Evolutionary conservation across 2,329 filamentous ascomycete genomes (phyloP), one percentile per base, ranked within the genome.

Genomic region (Nemania sp.): DNA sequence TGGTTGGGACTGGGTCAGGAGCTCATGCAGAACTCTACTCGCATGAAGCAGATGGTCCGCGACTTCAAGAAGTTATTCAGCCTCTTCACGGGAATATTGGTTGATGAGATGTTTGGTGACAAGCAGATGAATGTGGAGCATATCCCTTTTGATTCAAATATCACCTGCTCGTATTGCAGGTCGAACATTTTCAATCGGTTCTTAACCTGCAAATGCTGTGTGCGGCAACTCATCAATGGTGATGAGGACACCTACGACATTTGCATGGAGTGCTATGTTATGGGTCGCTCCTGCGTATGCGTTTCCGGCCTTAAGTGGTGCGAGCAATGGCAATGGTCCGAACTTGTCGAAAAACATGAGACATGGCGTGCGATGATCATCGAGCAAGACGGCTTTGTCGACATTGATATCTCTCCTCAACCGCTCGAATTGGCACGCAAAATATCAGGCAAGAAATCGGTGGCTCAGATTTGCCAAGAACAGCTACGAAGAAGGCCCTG

Each of bases 171-270:
- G 3, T 99, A 97, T 75, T 99, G 95, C 73, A 83, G 95, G 46
- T 90, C 91, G 65, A 98, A 98, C 71, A 96, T 99, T 57, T 98
- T 98, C 82, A 99, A 99, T 74, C 86, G 92, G 2, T 99, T 99
- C 72, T 77, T 99, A 21, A 97, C 93, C 3, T 99, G 95, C 79
- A 91, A 91, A 60, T 85, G 88, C 54, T 99, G 95, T 73, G 84
- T 91, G 47, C 83, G 88, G 37, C 80, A 82, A 50, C 80, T 91
- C 18, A 79, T 84, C 11, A 83, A 84, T 60, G 90, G 87, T 34
- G 86, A 83, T 15, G 89, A 92, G 57, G 91, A 98, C 71, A 91
- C 91, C 0, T 99, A 98, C 73, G 95, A 99, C 73, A 83, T 99
- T 20, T 99, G 95, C 72, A 93, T 99, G 90, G 95, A 99, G 68